phyloP scores from a whole-genome alignment of 257 asterid genomes.

The Solanum gracilifrons region DNA sequence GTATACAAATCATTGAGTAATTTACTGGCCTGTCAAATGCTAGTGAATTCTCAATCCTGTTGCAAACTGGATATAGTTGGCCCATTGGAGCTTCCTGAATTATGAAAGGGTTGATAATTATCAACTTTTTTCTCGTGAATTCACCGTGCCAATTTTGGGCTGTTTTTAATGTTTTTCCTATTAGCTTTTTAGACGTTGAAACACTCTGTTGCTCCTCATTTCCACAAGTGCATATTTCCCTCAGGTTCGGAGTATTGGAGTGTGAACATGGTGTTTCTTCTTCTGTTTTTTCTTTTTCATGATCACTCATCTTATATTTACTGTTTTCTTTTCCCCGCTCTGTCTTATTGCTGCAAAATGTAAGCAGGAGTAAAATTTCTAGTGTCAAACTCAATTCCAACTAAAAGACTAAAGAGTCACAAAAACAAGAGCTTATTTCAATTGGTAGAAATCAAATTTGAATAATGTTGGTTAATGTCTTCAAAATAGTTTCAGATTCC shows the following conservation, averaged over 20 bases:
- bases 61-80: neutral
- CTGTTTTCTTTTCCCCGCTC: neutral
- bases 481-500: neutral
- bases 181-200: neutral
- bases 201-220: neutral
- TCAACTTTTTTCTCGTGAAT: neutral
- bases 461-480: neutral
- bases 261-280: neutral
- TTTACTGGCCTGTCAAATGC: neutral
- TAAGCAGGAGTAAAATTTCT: neutral
- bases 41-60: neutral
- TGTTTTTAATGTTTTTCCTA: neutral
- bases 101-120: neutral
- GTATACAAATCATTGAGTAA: neutral
- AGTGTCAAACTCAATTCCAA: neutral
- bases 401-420: neutral
- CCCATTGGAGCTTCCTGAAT: neutral
- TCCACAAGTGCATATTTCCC: neutral
- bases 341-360: constrained; percentile 4
- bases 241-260: neutral
- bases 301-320: neutral
- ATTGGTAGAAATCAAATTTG: neutral
- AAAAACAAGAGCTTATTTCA: neutral
- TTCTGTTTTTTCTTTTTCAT: neutral
- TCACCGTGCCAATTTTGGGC: neutral